Evolutionary conservation across 768 basidiomycete species (phyloP), one percentile per base, ranked within the genome.

Genomic region (Cystofilobasidium ferigula): DNA sequence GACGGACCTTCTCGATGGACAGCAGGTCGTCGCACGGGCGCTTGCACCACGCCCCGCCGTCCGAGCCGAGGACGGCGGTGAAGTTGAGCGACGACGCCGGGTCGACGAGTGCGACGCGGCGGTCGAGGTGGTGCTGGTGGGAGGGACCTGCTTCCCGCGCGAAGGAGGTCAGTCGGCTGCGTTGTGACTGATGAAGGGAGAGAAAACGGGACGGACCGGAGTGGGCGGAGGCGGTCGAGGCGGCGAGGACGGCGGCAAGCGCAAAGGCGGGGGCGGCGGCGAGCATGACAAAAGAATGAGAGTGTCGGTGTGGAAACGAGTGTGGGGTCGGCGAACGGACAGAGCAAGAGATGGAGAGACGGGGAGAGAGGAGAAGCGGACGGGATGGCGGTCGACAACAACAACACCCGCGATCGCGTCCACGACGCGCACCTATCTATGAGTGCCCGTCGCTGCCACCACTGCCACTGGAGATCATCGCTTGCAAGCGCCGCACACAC

Each of bases 1-100:
- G 3, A 56, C 63, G 30, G 13, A 64, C 54, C 20, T 45, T 43
- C 32, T 58, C 54, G 35, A 57, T 57, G 35, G 24, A 35, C 4
- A 43, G 13, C 16, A 57, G n/a, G 2, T 32, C 36, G 20, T 12
- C n/a, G 45, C 63, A 56, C 14, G 54, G 56, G 10, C 57, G 30
- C n/a, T 47, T 16, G 56, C 63, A 56, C 18, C n/a, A 20, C 5
- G 45, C 38, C 32, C 45, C 26, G 22, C 32, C 2, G 13, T 2
- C 35, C 18, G n/a, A n/a, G n/a, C n/a, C n/a, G n/a, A 53, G 32
- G 54, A 63, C 51, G 28, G 28, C 26, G 30, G 18, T 54, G 51
- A 54, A 54, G 51, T 54, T 54, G 51, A 30, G 32, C 4, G 28
- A 30, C 51, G 10, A 3, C 14, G 16, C 7, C 18, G 51, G 51